A percentile compares a stretch with the other conserved stretches of the same genome.
These are phyloP conservation scores for Eutypella sp. DNA, from an alignment of 2,329 filamentous ascomycete genomes.

Conservation along the genomic window DNA sequence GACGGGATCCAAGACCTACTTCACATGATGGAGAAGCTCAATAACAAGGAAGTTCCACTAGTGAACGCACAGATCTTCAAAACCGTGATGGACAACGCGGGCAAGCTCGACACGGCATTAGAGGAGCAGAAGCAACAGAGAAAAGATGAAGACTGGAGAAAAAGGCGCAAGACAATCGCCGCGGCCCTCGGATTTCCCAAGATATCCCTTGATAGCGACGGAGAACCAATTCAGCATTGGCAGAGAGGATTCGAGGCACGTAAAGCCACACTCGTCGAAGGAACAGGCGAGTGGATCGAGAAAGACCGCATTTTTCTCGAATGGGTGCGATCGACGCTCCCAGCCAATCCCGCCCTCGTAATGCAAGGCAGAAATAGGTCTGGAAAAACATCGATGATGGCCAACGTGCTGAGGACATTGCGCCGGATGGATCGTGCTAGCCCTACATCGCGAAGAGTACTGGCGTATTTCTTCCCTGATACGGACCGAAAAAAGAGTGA, in stretches of 20 bases:
- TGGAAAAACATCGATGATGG: constrained; percentile 29
- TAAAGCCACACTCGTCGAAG: constrained; percentile 23
- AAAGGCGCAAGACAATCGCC: constrained; percentile 24
- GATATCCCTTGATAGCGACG: constrained; percentile 23
- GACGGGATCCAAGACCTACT: constrained; percentile 28
- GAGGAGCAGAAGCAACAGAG: constrained; percentile 25
- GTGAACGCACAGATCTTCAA: constrained; percentile 30
- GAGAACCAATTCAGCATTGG: constrained; percentile 24
- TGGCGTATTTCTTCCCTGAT: constrained; percentile 25
- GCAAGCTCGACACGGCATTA: constrained; percentile 23
- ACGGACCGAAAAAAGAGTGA: constrained; percentile 25
- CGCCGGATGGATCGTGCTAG: constrained; percentile 16
- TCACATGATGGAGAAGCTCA: constrained; percentile 27
- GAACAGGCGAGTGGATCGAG: constrained; percentile 25
- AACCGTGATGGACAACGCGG: constrained; percentile 26
- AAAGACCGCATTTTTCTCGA: constrained; percentile 14
- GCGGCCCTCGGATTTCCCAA: constrained; percentile 23
- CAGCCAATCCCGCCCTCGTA: constrained; percentile 19
- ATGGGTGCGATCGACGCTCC: constrained; percentile 18
- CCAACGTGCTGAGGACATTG: constrained; percentile 24
- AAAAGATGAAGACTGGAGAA: constrained; percentile 26
- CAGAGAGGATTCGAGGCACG: constrained; percentile 24
- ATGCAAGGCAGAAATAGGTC: constrained; percentile 24
- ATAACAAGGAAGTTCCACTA: constrained; percentile 26
- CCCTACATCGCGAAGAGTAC: constrained; percentile 20